These are phyloP conservation scores for Boletus pseudo-olivaceus DNA, from an alignment of 768 basidiomycete genomes.

Conservation along the genomic window DNA sequence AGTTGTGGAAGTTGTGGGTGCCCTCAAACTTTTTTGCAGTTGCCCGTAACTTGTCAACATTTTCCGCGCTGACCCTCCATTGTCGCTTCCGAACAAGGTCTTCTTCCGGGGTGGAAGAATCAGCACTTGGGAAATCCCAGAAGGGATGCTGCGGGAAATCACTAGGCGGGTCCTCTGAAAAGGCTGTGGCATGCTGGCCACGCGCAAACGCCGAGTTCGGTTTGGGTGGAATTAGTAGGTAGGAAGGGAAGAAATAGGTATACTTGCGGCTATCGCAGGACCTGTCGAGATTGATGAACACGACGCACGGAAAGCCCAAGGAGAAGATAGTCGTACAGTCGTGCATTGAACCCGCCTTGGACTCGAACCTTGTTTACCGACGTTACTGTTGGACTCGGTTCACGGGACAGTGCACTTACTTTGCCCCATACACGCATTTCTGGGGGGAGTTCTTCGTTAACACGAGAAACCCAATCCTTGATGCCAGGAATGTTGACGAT, in stretches of 20 bases:
- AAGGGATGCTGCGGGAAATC: slow-evolving; percentile 48
- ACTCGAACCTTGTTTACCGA: slow-evolving; percentile 50
- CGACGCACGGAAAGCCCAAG: not conserved
- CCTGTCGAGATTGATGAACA: slow-evolving; percentile 37
- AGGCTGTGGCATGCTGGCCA: slow-evolving; percentile 35
- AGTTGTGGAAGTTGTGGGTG: slow-evolving; percentile 97
- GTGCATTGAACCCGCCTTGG: slow-evolving; percentile 80
- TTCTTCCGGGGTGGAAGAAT: slow-evolving; percentile 45
- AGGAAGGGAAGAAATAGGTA: slow-evolving; percentile 95
- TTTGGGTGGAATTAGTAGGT: slow-evolving; percentile 87
- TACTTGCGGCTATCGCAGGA: slow-evolving; percentile 95
- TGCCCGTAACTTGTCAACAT: slow-evolving; percentile 53
- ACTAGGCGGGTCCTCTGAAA: slow-evolving; percentile 7
- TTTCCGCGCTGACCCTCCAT: slow-evolving; percentile 60
- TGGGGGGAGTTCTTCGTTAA: slow-evolving; percentile 88
- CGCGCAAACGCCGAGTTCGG: slow-evolving; percentile 63
- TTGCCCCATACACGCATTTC: slow-evolving; percentile 93
- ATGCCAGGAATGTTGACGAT: slow-evolving; percentile 74
- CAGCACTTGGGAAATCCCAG: slow-evolving; percentile 46
- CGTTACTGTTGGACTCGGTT: not conserved
- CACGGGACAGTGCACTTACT: slow-evolving; percentile 40
- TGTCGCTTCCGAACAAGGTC: slow-evolving; percentile 64
- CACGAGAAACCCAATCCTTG: slow-evolving; percentile 59
- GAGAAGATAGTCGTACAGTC: slow-evolving; percentile 44
- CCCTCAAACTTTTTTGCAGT: slow-evolving; percentile 69